Percentiles rank a stretch among this genome's conserved stretches.
Conservation (phyloP, 2,329 filamentous ascomycete genomes). For the Colletotrichum sublineola region DNA sequence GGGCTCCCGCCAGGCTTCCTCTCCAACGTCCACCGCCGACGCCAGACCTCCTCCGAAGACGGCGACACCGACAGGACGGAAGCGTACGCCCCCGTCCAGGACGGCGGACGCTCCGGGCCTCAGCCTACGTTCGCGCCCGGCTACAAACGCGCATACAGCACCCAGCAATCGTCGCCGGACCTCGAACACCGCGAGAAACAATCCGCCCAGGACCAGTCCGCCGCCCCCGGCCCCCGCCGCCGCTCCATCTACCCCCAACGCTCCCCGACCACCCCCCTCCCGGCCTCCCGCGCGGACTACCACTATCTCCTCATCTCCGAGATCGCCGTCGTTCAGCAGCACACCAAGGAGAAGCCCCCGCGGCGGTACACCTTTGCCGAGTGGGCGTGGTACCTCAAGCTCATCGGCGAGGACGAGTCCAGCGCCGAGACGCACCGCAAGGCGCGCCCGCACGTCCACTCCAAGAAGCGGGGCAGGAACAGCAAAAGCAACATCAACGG, state of each 20-base stretch:
- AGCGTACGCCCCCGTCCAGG: background rate
- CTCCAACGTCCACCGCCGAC: conserved; percentile 50
- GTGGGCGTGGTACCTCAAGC: conserved; percentile 85
- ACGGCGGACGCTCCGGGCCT: background rate
- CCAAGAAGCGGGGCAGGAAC: conserved; percentile 42
- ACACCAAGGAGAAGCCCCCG: conserved; percentile 69
- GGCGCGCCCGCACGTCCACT: conserved; percentile 47
- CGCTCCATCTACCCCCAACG: conserved; percentile 54
- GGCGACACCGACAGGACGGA: conserved; percentile 43
- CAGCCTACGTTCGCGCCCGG: conserved; percentile 3
- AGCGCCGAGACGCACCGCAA: conserved; percentile 64
- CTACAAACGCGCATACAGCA: conserved; percentile 14
- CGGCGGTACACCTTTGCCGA: conserved; percentile 84
- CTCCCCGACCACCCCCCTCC: conserved; percentile 55
- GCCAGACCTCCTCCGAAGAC: conserved; percentile 40
- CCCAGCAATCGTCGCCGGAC: background rate
- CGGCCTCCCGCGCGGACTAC: conserved; percentile 57
- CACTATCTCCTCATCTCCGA: conserved; percentile 78
- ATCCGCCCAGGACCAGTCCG: background rate
- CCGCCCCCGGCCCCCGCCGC: conserved; percentile 20
- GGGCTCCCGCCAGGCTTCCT: conserved; percentile 57
- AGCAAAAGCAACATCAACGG: conserved; percentile 30
- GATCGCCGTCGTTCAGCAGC: conserved; percentile 75
- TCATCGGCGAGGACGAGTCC: conserved; percentile 78
- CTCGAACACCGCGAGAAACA: background rate